Percentiles rank a stretch among this genome's conserved stretches.
These are phyloP conservation scores for Colletotrichum karsti DNA, from an alignment of 2,329 filamentous ascomycete genomes.

Conservation along the genomic window DNA sequence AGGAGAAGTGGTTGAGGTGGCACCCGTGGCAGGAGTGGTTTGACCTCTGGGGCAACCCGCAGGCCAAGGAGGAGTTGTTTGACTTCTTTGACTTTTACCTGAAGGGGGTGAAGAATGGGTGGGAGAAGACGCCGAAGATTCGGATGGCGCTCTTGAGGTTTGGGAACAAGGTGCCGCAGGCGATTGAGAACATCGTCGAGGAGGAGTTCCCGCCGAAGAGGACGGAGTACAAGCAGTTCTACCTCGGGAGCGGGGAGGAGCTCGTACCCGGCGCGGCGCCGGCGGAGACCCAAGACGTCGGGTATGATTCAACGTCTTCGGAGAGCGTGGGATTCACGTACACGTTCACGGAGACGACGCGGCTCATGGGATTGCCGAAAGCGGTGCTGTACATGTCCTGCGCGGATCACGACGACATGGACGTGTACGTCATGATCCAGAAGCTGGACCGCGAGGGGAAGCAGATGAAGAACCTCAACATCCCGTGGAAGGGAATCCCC, in stretches of 20 bases:
- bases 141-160: conserved; percentile 45
- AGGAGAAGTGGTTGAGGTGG: conserved; percentile 51
- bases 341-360: conserved; percentile 46
- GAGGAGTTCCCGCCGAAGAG: conserved; percentile 36
- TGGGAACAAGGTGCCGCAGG: conserved; percentile 34
- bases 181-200: conserved; percentile 37
- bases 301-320: background rate
- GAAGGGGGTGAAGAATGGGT: conserved; percentile 50
- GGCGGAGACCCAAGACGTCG: conserved; percentile 42
- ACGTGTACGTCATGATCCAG: conserved; percentile 44
- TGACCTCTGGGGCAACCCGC: conserved; percentile 1
- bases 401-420: conserved; percentile 50
- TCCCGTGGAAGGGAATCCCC: conserved; percentile 32
- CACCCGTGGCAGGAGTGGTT: conserved; percentile 20
- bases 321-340: conserved; percentile 40
- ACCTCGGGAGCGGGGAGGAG: conserved; percentile 41
- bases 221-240: conserved; percentile 31
- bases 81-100: conserved; percentile 56
- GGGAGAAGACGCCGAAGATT: conserved; percentile 52
- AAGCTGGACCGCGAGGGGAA: conserved; percentile 28
- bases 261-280: conserved; percentile 45
- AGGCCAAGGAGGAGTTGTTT: conserved; percentile 42
- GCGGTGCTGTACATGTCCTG: conserved; percentile 55
- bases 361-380: conserved; percentile 54
- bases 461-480: conserved; percentile 36